Conservation (phyloP, 2,329 filamentous ascomycete species). For the Dryadomyces quercivorus region DNA sequence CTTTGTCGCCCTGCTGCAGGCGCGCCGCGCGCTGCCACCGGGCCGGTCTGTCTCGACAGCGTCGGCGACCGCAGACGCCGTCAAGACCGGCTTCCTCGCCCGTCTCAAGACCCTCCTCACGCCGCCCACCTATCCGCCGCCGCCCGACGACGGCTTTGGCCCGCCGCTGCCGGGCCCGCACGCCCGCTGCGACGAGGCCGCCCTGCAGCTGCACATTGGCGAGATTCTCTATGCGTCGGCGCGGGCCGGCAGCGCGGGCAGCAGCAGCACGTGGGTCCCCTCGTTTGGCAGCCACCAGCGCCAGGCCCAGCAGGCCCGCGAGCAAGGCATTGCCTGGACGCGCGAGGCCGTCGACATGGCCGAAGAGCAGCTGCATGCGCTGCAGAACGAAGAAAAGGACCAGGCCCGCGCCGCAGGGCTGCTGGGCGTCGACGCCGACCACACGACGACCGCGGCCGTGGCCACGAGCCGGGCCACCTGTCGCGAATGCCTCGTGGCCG, state of each 20-base stretch:
- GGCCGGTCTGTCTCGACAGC: constrained; percentile 12
- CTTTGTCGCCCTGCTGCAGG: constrained; percentile 72
- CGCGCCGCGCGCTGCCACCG: constrained; percentile 49
- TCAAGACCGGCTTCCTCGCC: constrained; percentile 15
- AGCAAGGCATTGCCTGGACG: constrained; percentile 63
- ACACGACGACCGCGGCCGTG: not conserved
- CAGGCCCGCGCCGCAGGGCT: not conserved
- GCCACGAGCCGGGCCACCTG: constrained; percentile 37
- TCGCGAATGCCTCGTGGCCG: constrained; percentile 62
- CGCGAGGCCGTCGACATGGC: constrained; percentile 74
- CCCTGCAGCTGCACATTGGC: constrained; percentile 78
- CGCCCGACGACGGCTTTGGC: constrained; percentile 57
- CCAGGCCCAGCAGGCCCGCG: constrained; percentile 13
- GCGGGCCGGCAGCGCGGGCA: constrained; percentile 24
- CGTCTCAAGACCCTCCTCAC: constrained; percentile 3
- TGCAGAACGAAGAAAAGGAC: constrained; percentile 12
- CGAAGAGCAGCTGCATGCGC: constrained; percentile 49
- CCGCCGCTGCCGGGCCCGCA: constrained; percentile 51
- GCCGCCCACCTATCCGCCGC: constrained; percentile 45
- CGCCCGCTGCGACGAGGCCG: constrained; percentile 73
- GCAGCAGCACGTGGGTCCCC: constrained; percentile 56
- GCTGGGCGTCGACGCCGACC: not conserved
- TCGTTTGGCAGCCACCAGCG: constrained; percentile 14
- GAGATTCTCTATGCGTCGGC: constrained; percentile 67
- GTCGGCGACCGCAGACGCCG: constrained; percentile 43